Evolutionary conservation across 345 rosid genomes (phyloP).

Genomic region (Melastoma malabathricum): DNA sequence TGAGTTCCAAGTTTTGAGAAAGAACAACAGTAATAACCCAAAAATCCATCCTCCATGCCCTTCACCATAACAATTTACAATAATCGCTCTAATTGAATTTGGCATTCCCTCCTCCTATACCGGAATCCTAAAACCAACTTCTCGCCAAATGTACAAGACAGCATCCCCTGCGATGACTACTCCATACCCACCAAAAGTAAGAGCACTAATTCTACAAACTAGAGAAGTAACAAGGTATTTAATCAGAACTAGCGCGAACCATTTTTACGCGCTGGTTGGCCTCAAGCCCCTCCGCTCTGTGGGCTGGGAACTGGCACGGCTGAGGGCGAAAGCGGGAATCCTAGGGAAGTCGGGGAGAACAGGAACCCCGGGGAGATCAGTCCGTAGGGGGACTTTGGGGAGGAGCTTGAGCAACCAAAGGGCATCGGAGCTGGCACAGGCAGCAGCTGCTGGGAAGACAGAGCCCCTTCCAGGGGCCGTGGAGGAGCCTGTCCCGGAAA

Average conservation of each 20-base stretch:
- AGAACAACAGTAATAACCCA: too few species aligned
- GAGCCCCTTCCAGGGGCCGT: constrained; percentile 7
- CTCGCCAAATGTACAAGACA: too few species aligned
- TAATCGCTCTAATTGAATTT: too few species aligned
- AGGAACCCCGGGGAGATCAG: constrained; percentile 48
- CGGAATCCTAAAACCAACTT: too few species aligned
- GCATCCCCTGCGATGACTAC: too few species aligned
- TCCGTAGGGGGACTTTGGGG: constrained; percentile 57
- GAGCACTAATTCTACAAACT: too few species aligned
- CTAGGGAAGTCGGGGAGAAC: constrained; percentile 47
- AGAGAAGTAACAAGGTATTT: neutral
- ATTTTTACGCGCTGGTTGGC: neutral
- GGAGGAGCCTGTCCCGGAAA: constrained; percentile 16
- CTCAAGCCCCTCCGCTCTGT: constrained; percentile 28
- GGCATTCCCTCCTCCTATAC: too few species aligned
- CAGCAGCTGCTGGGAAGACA: constrained; percentile 9
- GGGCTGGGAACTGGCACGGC: constrained; percentile 71
- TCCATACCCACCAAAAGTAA: too few species aligned
- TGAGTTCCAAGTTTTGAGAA: too few species aligned
- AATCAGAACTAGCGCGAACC: neutral
- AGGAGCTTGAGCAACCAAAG: constrained; percentile 74
- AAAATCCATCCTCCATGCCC: too few species aligned
- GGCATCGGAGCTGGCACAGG: constrained; percentile 33
- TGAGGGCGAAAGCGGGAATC: constrained; percentile 50
- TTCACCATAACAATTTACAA: too few species aligned